Evolutionary conservation across 2,329 filamentous ascomycete genomes (phyloP).

Genomic region (Rhynchosporium secalis): DNA sequence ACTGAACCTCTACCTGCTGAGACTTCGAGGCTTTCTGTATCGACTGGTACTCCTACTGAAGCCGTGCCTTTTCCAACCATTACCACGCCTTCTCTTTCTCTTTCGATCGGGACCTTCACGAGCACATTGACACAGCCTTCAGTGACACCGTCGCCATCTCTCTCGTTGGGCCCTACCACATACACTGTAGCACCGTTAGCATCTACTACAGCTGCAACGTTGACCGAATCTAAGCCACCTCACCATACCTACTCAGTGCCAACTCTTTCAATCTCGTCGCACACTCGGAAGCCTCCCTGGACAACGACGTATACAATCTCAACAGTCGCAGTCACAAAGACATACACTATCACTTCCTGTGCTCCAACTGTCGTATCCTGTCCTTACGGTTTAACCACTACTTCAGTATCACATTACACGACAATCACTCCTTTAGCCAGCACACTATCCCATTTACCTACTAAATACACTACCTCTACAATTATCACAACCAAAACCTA

Average conservation of each 20-base stretch:
- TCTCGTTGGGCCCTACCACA: not conserved
- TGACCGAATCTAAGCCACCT: not conserved
- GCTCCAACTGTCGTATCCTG: not conserved
- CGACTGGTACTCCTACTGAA: not conserved
- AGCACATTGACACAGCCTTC: not conserved
- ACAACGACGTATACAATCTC: not conserved
- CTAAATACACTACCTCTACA: conserved; percentile 1
- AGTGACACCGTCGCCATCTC: not conserved
- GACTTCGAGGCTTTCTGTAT: not conserved
- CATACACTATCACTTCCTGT: conserved; percentile 2
- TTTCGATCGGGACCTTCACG: not conserved
- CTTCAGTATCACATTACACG: not conserved
- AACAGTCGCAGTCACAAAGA: conserved; percentile 1
- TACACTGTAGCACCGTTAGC: not conserved
- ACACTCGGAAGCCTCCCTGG: not conserved
- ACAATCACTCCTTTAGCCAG: not conserved
- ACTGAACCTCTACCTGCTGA: not conserved
- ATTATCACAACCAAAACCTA: conserved; percentile 2
- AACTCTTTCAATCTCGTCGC: not conserved
- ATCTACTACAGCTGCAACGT: not conserved
- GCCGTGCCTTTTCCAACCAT: not conserved
- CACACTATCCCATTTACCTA: not conserved
- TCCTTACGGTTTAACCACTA: conserved; percentile 1
- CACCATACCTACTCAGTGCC: not conserved
- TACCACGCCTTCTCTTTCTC: not conserved